Evolutionary conservation across 148 eudicot genomes (phyloP).

Genomic region (Rhododendron henanense): DNA sequence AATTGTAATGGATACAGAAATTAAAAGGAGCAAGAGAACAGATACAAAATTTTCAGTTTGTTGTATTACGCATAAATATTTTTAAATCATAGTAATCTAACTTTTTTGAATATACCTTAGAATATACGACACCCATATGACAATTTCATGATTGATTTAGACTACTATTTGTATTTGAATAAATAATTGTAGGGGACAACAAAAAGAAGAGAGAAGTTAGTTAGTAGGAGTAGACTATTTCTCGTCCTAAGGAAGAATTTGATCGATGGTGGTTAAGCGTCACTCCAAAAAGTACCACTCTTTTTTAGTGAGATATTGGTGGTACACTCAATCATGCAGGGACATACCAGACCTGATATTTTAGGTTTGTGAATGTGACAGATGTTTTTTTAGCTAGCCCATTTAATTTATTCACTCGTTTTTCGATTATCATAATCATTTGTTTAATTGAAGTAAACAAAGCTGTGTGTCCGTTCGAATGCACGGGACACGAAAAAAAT

Average conservation of each 20-base stretch:
- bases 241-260: not conserved
- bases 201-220: not conserved
- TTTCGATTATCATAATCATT: not conserved
- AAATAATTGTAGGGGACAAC: not conserved
- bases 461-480: no score
- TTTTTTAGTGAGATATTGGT: not conserved
- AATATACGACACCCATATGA: not conserved
- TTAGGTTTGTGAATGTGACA: slow-evolving; percentile 4
- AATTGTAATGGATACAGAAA: no score
- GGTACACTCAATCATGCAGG: not conserved
- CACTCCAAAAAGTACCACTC: slow-evolving; percentile 1
- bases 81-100: not conserved
- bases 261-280: slow-evolving; percentile 11
- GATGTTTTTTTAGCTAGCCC: not conserved
- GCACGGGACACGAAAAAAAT: no score
- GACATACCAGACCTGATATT: not conserved
- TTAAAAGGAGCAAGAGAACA: no score
- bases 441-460: no score
- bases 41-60: not conserved
- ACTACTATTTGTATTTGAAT: not conserved
- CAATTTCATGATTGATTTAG: not conserved
- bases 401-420: not conserved
- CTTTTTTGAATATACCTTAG: not conserved
- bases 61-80: not conserved
- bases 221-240: not conserved